Evolutionary conservation across 140 eudicot genomes (phyloP).

Genomic region (Stevia rebaudiana): DNA sequence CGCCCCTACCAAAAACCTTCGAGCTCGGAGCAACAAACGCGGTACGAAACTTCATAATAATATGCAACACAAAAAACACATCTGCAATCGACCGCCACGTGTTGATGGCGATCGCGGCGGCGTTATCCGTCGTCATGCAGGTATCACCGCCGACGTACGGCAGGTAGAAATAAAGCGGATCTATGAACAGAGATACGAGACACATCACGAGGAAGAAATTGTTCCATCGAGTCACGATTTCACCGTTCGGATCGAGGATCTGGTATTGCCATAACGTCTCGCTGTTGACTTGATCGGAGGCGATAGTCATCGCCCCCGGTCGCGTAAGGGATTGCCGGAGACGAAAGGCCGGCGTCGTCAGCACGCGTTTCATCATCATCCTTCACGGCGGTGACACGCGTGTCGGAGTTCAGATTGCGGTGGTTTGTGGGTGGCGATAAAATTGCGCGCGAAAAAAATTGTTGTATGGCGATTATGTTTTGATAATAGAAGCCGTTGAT

Average conservation of each 20-base stretch:
- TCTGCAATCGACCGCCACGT: conserved; percentile 55
- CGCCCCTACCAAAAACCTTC: conserved; percentile 85
- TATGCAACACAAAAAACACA: conserved; percentile 53
- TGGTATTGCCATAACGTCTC: conserved; percentile 62
- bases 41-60: conserved; percentile 68
- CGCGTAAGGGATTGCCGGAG: conserved; percentile 55
- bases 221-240: conserved; percentile 70
- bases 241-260: conserved; percentile 79
- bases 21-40: conserved; percentile 91
- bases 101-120: conserved; percentile 48
- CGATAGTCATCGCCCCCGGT: conserved; percentile 25
- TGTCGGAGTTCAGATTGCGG: conserved; percentile 34
- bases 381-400: conserved; percentile 48
- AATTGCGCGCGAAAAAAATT: conserved; percentile 25
- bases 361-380: conserved; percentile 75
- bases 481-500: conserved; percentile 4
- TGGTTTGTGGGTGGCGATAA: conserved; percentile 31
- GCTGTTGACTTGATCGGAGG: conserved; percentile 29
- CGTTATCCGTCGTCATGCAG: conserved; percentile 52
- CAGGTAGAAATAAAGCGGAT: conserved; percentile 72
- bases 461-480: conserved; percentile 21
- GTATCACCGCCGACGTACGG: conserved; percentile 67
- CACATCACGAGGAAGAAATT: conserved; percentile 60
- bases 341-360: conserved; percentile 63
- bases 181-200: conserved; percentile 70